phyloP scores from a whole-genome alignment of 225 moss, liverwort and hornwort species.

The Anthoceros angustus region DNA sequence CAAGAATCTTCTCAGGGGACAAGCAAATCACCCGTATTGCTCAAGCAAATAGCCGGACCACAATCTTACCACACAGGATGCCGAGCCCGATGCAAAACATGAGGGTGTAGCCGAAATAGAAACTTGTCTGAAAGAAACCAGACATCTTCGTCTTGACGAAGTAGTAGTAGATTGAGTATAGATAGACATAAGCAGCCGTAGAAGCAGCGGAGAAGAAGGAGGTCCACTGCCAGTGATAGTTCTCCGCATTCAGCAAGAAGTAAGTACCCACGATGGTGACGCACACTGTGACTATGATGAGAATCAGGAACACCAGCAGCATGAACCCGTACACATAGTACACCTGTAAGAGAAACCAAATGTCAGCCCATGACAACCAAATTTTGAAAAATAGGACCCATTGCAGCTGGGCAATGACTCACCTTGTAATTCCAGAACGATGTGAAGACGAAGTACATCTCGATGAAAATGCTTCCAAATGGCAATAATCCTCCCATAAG shows the following conservation, averaged over 20 bases:
- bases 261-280: slow-evolving; percentile 96
- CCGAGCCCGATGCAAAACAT: slow-evolving; percentile 97
- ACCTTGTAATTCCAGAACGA: slow-evolving; percentile 99
- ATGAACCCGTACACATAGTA: slow-evolving; percentile 99
- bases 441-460: slow-evolving; percentile 99
- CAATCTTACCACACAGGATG: slow-evolving; percentile 68
- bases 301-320: slow-evolving; percentile 86
- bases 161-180: slow-evolving; percentile 94
- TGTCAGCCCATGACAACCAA: not conserved
- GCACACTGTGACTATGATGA: slow-evolving; percentile 89
- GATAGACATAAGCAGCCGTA: slow-evolving; percentile 78
- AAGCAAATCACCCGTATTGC: not conserved
- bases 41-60: not conserved
- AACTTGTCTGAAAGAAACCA: slow-evolving; percentile 95
- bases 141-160: slow-evolving; percentile 99
- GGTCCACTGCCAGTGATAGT: slow-evolving; percentile 99
- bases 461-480: slow-evolving; percentile 98
- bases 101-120: slow-evolving; percentile 97
- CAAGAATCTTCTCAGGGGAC: not conserved
- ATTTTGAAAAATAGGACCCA: not conserved
- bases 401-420: not conserved
- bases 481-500: slow-evolving; percentile 85
- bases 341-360: slow-evolving; percentile 36
- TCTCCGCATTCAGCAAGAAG: slow-evolving; percentile 91
- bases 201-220: slow-evolving; percentile 90